phyloP scores from a whole-genome alignment of 441 rosid species.

The Pelargonium fulgidum region DNA sequence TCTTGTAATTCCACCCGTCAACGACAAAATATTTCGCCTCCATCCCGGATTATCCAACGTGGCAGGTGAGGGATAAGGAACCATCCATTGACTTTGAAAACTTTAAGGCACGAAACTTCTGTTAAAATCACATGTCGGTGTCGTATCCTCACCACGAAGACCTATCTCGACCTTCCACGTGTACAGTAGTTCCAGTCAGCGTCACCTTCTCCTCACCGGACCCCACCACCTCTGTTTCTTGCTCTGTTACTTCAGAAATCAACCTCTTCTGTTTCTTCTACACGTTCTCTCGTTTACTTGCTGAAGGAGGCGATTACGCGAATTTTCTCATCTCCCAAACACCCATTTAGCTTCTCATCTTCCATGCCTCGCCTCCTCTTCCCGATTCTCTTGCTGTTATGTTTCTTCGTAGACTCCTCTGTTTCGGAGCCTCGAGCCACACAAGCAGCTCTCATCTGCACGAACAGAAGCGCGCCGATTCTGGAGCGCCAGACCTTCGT shows the following conservation, averaged over 20 bases:
- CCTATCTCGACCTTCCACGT: no score
- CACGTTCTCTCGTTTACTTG: neutral
- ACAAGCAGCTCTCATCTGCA: slow-evolving; percentile 43
- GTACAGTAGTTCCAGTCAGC: no score
- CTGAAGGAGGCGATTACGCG: neutral
- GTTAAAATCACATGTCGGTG: no score
- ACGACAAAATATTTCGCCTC: no score
- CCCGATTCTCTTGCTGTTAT: slow-evolving; percentile 13
- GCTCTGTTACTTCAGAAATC: no score
- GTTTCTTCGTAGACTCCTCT: slow-evolving; percentile 25
- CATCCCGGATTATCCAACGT: no score
- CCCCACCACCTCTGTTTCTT: neutral
- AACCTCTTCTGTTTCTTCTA: neutral
- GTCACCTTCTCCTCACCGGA: no score
- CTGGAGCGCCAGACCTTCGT: slow-evolving; percentile 37
- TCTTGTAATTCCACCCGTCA: no score
- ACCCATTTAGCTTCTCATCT: neutral
- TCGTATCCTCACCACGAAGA: no score
- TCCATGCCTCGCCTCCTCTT: slow-evolving; percentile 10
- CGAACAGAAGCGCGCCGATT: slow-evolving; percentile 42
- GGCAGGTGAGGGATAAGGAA: no score
- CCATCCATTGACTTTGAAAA: no score
- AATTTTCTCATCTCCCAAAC: slow-evolving; percentile 4
- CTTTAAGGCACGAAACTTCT: no score
- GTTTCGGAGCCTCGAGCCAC: slow-evolving; percentile 68